phyloP scores from a whole-genome alignment of 345 rosid species.

The Orychophragmus violaceus region DNA sequence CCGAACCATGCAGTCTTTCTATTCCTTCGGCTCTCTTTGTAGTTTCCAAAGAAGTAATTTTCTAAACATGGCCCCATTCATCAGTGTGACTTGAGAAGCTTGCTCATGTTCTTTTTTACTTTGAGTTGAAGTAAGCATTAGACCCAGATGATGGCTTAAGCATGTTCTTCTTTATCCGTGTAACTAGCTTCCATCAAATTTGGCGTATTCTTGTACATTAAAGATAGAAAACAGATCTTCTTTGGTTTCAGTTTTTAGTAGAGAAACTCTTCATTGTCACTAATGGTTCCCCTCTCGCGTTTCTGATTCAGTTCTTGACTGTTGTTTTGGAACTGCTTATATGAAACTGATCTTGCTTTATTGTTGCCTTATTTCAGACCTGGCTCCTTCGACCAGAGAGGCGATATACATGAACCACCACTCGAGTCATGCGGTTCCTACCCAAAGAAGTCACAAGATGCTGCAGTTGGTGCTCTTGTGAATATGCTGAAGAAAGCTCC shows the following conservation, averaged over 20 bases:
- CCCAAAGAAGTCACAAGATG: conserved; percentile 70
- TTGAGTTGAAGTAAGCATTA: background rate
- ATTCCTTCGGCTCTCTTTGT: background rate
- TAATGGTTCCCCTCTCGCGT: background rate
- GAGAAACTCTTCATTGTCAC: background rate
- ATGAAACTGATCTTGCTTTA: background rate
- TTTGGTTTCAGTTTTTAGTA: background rate
- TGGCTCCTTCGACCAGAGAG: conserved; percentile 58
- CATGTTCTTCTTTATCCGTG: background rate
- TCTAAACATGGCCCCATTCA: background rate
- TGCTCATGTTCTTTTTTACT: background rate
- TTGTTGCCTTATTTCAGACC: conserved; percentile 36
- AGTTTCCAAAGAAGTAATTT: background rate
- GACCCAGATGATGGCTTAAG: background rate
- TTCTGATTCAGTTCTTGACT: background rate
- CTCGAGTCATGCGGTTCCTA: conserved; percentile 42
- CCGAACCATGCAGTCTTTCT: background rate
- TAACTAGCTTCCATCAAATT: too few relatives aligned
- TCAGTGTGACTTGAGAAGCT: background rate
- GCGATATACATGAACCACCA: conserved; percentile 34
- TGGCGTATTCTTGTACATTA: background rate
- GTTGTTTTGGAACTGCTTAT: background rate
- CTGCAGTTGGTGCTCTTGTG: conserved; percentile 90
- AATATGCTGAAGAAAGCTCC: conserved; percentile 81
- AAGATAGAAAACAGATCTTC: too few relatives aligned